These are phyloP conservation scores for Yamadazyma sp. DNA, from an alignment of 805 yeast genomes.

Conservation along the genomic window DNA sequence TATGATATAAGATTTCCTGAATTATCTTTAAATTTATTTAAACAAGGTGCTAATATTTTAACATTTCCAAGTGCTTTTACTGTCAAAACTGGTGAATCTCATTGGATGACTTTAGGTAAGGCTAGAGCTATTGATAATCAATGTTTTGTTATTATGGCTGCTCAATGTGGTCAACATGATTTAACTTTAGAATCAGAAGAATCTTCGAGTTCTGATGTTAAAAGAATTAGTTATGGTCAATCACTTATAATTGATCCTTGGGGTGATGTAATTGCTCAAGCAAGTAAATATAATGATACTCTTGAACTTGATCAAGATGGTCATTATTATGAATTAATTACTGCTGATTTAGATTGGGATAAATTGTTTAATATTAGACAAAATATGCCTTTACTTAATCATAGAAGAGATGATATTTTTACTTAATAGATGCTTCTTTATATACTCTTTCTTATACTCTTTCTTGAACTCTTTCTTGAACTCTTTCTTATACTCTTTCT, in stretches of 20 bases:
- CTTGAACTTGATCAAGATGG: constrained; percentile 22
- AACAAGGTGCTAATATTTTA: constrained; percentile 70
- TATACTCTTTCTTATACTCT: no score
- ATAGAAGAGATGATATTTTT: constrained; percentile 44
- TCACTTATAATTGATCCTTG: constrained; percentile 87
- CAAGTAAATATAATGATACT: constrained; percentile 26
- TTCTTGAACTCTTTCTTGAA: no score
- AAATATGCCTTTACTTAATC: constrained; percentile 77
- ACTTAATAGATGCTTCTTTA: no score
- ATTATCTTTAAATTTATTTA: constrained; percentile 59
- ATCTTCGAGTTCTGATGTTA: constrained; percentile 16
- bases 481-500: no score
- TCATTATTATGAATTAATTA: constrained; percentile 41
- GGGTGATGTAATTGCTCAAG: constrained; percentile 71
- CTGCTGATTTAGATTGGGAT: constrained; percentile 65
- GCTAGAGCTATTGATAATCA: constrained; percentile 91
- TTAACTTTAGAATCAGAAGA: constrained; percentile 35
- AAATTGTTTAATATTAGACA: constrained; percentile 49
- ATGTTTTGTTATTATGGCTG: constrained; percentile 83
- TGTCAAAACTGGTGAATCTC: constrained; percentile 84
- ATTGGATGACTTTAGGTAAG: constrained; percentile 77
- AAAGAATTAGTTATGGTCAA: constrained; percentile 81
- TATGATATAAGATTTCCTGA: constrained; percentile 90
- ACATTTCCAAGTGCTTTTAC: constrained; percentile 94
- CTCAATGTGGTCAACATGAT: constrained; percentile 79